Base-by-base conservation (phyloP, 2,329 filamentous ascomycete species). In the Apiospora phragmitis region DNA sequence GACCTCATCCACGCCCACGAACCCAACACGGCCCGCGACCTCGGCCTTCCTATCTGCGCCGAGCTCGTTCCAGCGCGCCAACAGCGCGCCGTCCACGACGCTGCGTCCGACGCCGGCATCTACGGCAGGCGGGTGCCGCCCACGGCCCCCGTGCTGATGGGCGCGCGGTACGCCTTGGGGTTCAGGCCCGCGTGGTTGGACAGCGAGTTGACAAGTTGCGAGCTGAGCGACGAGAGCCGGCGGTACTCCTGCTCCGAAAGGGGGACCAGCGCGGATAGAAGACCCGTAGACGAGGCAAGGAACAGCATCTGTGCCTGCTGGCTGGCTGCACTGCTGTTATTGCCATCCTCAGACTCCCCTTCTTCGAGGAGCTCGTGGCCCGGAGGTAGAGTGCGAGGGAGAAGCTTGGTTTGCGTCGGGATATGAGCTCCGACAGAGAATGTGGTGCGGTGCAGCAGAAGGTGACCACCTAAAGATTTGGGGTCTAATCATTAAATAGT, bases 391-490 rank as follows among this genome's bases (percentile, higher is more conserved):
- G 89, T 90, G 21, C 91, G 91, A 1, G 93, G 92, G 43, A 98
- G 87, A 67, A 98, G 89, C 26, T 92, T 90, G 75, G 94, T 92
- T 47, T 88, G 89, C 0, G 93, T 92, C 0, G 93, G 90, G 73
- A 92, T 88, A 80, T 97, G 93, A 24, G 89, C 90, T 47, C 94
- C 94, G 0, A 93, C 91, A 79, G 95, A 92, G 83, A 99, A 98
- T 71, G 94, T 93, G 69, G 93, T 94, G 71, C 93, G 91, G 81
- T 95, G 94, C 9, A 99, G 88, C 32, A 99, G 89, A 51, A 95
- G 89, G 77, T 95, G 92, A 67, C 96, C 96, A 70, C 95, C 93
- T 43, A 97, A 90, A 8, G 94, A 97, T 84, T 97, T 97, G 21
- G 95, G 95, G 79, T 98, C 95, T 97, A 75, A 70, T 72, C 72